A percentile compares a stretch with the other conserved stretches of the same genome.
These are phyloP conservation scores for Phialophora verrucosa DNA, from an alignment of 2,329 filamentous ascomycete genomes.

Conservation along the genomic window DNA sequence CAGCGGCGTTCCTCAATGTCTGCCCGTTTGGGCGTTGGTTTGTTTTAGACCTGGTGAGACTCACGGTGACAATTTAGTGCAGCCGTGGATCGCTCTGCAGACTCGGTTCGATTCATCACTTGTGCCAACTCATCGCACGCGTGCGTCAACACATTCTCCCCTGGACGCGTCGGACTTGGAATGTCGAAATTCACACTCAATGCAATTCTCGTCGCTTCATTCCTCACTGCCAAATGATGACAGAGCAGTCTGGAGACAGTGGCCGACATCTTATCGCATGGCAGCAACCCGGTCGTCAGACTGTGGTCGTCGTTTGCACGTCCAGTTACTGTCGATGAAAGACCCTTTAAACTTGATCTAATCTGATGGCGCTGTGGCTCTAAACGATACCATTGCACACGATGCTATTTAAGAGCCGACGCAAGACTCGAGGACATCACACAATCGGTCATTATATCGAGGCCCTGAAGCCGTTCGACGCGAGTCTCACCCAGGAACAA, in stretches of 20 bases:
- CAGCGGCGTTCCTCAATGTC: not conserved
- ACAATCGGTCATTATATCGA: conserved; percentile 44
- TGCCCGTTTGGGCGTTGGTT: not conserved
- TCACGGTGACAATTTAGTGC: not conserved
- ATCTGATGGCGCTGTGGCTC: conserved; percentile 54
- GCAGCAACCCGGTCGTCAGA: conserved; percentile 27
- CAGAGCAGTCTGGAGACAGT: conserved; percentile 41
- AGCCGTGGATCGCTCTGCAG: not conserved
- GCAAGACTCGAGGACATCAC: conserved; percentile 35
- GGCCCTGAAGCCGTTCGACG: conserved; percentile 54
- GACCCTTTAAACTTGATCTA: conserved; percentile 65
- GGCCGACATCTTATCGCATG: conserved; percentile 5
- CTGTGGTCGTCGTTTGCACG: conserved; percentile 28
- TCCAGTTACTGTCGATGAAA: conserved; percentile 48
- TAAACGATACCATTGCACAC: not conserved
- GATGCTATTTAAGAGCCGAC: conserved; percentile 10
- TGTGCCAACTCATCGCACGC: not conserved
- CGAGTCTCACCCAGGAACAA: conserved; percentile 60
- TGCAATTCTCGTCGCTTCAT: not conserved
- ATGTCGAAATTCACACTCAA: not conserved
- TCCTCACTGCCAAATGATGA: conserved; percentile 44
- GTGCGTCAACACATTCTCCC: not conserved
- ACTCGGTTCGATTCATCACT: not conserved
- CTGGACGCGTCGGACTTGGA: conserved; percentile 1
- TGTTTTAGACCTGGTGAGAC: not conserved